These are phyloP conservation scores for Sporobolomyces pararoseus DNA, from an alignment of 768 basidiomycete species.

Conservation along the genomic window DNA sequence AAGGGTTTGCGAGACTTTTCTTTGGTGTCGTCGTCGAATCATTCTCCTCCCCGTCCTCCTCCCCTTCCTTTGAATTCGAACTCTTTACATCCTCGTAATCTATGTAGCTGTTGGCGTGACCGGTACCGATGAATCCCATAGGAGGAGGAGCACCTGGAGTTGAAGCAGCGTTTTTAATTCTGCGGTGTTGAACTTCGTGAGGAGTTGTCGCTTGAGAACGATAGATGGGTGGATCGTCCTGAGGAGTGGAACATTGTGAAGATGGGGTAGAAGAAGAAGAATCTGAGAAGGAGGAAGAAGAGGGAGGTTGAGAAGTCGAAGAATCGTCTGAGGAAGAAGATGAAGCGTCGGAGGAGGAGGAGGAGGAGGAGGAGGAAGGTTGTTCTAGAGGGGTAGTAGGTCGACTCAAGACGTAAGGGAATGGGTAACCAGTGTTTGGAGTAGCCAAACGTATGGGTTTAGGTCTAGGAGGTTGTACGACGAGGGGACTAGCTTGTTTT, in stretches of 20 bases:
- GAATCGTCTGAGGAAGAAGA: background rate
- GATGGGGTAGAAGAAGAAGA: background rate
- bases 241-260: conserved; percentile 5
- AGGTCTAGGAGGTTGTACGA: background rate
- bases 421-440: conserved; percentile 28
- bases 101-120: background rate
- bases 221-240: background rate
- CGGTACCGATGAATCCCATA: background rate
- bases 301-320: background rate
- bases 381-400: background rate
- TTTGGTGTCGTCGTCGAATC: background rate
- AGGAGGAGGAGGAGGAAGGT: background rate
- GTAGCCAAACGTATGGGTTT: conserved; percentile 14
- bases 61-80: background rate
- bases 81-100: conserved; percentile 6
- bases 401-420: conserved; percentile 22
- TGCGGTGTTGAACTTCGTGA: conserved; percentile 1
- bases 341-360: background rate
- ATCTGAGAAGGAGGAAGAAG: conserved; percentile 25
- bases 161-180: conserved; percentile 23
- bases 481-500: background rate
- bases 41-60: background rate
- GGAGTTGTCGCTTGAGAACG: background rate
- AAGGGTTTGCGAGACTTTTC: background rate
- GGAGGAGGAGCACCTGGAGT: conserved; percentile 31